Evolutionary conservation across 2,329 filamentous ascomycete species (phyloP), one percentile per base, ranked within the genome.

Genomic region (Xylaria sp.): DNA sequence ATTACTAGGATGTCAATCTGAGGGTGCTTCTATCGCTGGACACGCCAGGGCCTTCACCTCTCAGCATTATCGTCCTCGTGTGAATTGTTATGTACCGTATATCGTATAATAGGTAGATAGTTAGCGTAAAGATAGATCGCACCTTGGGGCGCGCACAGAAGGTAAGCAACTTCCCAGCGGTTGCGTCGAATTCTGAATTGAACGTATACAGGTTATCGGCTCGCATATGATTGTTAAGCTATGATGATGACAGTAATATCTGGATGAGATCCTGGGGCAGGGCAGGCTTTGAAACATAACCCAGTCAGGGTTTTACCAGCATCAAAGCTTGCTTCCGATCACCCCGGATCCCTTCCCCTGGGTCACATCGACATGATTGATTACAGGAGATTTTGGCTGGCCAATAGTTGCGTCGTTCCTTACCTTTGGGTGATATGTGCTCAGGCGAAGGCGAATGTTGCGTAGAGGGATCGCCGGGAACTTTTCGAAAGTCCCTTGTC

Each of bases 261-360:
- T 48, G 25, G 25, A 63, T 32, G 58, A 56, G 32, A 41, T 50
- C 39, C 48, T 44, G 55, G 56, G 23, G 18, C 18, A 46, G 28
- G 12, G 15, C 18, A 44, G 50, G 41, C 41, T 61, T 68, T 34
- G 55, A 60, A 68, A 68, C 48, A 50, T 65, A 23, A 50, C 56
- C 50, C 37, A 56, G 55, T 50, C 65, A 34, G 32, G 52, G n/a
- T 25, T 56, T 13, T 52, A 18, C 23, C 34, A 61, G 20, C n/a
- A 10, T 23, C 34, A 67, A 67, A 58, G 39, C 34, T 10, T 37
- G 46, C 25, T 20, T n/a, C 20, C 32, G 39, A 64, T 59, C 32
- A 63, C 54, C 52, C 56, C 64, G 56, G 57, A 54, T 54, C 66
- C n/a, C 46, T 37, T 62, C n/a, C 25, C 57, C 34, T 34, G 23